Base-by-base conservation (phyloP, 345 rosid species). In the Corymbia maculata region DNA sequence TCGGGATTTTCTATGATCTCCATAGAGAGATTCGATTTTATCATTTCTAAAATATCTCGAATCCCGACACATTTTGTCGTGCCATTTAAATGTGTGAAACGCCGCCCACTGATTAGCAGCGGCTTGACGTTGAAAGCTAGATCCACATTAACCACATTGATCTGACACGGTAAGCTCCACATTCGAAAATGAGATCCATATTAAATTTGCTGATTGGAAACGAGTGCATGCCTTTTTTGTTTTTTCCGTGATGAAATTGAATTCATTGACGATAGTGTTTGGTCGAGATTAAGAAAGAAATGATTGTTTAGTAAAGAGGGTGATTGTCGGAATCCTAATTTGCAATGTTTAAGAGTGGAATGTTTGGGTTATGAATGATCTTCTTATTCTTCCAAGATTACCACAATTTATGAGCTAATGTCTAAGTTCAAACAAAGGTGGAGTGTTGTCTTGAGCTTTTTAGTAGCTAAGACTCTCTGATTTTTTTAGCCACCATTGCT, bases 161-260 rank as follows among this genome's bases (percentile, higher is more conserved):
- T 36, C 47, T 1, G 1, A 9, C 9, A 7, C 0, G 9, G 13
- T 44, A 3, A 36, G 1, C 5, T 70, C 4, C 2, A 36, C 1
- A 1, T 42, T 19, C 0, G 21, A 12, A 75, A 19, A 36, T 17
- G 26, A 9, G 82, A 36, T 36, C 45, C 26, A 2, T 6, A 36
- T 70, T 5, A 17, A 2, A 5, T 36, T 36, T 42, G 9, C 26
- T 0, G 7, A 17, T 70, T 1, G 1, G 2, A 8, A 36, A 36
- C 4, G 4, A 36, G 42, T 36, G 42, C 42, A 36, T 4, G 42
- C 42, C 4, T 36, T 36, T 36, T 36, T 36, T 36, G 4, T 36
- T 36, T 36, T 36, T 36, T 36, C 42, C 4, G 47, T 5, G 9
- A 75, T 1, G 49, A 3, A 75, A 9, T 13, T 19, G 26, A 24